Conservation (phyloP, 306 rosid species). For the Cicer bijugum region DNA sequence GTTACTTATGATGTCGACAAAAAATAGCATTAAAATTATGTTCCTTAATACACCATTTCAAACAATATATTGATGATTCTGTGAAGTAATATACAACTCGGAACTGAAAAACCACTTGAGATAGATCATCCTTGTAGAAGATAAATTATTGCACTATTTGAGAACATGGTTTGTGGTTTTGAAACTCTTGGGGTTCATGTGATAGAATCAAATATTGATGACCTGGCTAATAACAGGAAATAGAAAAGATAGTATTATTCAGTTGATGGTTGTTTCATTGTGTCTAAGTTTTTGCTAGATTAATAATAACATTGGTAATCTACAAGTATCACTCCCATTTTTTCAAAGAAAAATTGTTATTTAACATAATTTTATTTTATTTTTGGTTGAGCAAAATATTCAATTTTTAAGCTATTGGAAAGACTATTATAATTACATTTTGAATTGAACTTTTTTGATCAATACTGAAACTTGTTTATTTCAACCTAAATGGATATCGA, state of each 20-base stretch:
- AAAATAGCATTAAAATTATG: slow-evolving; percentile 40
- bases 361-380: too few relatives aligned
- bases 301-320: too few relatives aligned
- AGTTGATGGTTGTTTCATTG: slow-evolving; percentile 18
- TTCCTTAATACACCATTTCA: slow-evolving; percentile 50
- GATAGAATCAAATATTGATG: not conserved
- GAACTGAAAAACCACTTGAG: not conserved
- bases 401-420: too few relatives aligned
- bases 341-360: too few relatives aligned
- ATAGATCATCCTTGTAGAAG: too few relatives aligned
- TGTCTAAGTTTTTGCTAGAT: slow-evolving; percentile 6
- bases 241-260: slow-evolving; percentile 4
- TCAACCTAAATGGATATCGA: too few relatives aligned
- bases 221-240: not conserved
- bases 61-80: slow-evolving; percentile 45
- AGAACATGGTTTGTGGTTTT: slow-evolving; percentile 20
- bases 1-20: slow-evolving; percentile 30
- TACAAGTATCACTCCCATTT: too few relatives aligned
- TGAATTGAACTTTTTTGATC: too few relatives aligned
- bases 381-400: too few relatives aligned
- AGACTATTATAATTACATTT: too few relatives aligned
- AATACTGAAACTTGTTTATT: too few relatives aligned
- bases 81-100: slow-evolving; percentile 18
- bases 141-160: not conserved
- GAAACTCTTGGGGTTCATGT: slow-evolving; percentile 6